Evolutionary conservation across 345 rosid genomes (phyloP).

Genomic region (Clarkia xantiana): DNA sequence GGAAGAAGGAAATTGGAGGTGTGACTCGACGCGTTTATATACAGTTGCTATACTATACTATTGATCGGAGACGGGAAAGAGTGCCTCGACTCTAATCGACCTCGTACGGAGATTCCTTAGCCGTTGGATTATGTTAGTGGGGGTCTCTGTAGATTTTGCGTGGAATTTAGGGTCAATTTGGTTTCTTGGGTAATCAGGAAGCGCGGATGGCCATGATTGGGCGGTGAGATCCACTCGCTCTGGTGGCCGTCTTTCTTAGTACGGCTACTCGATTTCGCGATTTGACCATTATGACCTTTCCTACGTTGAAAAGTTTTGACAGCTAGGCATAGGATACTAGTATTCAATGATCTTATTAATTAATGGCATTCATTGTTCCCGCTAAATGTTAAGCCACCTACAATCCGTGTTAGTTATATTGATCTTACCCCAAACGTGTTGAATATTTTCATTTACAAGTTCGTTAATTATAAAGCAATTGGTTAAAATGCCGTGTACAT

Average conservation of each 20-base stretch:
- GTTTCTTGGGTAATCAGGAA: neutral
- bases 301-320: conserved; percentile 18
- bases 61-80: neutral
- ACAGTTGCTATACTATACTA: conserved; percentile 6
- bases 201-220: conserved; percentile 1
- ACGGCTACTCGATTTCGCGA: neutral
- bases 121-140: neutral
- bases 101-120: neutral
- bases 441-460: no score
- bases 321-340: conserved; percentile 21
- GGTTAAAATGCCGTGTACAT: no score
- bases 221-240: neutral
- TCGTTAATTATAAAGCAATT: no score
- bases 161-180: neutral
- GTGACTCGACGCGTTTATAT: conserved; percentile 6
- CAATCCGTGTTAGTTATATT: no score
- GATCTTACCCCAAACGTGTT: no score
- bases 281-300: neutral
- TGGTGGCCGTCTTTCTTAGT: neutral
- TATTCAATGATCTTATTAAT: no score
- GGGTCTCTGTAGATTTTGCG: neutral
- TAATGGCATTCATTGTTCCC: no score
- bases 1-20: neutral
- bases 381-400: no score
- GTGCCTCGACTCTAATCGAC: neutral